phyloP scores from a whole-genome alignment of 108 stramenopile species.

The Mayamaea pseudoterrestris region DNA sequence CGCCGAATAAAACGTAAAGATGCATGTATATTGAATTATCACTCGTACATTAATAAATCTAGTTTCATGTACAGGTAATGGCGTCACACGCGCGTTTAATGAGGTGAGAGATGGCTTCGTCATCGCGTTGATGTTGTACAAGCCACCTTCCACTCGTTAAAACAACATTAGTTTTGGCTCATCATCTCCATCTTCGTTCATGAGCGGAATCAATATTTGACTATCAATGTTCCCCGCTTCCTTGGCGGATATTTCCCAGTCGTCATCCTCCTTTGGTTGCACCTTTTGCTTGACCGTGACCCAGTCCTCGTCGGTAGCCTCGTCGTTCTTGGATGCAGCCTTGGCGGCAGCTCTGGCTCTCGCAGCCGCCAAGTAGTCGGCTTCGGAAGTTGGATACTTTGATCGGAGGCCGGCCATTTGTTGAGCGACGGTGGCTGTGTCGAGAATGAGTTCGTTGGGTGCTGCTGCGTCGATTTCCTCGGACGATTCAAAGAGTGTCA shows the following conservation, averaged over 20 bases:
- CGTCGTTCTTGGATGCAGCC: constrained; percentile 9
- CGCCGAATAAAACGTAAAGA: too few species aligned
- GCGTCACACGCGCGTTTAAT: too few species aligned
- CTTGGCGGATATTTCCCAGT: constrained; percentile 31
- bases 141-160: too few species aligned
- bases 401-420: constrained; percentile 8
- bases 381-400: constrained; percentile 23
- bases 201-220: constrained; percentile 23
- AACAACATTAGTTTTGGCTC: constrained; percentile 29
- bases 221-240: constrained; percentile 34
- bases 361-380: constrained; percentile 32
- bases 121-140: too few species aligned
- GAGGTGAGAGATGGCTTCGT: too few species aligned
- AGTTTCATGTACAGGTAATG: too few species aligned
- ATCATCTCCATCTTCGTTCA: constrained; percentile 9
- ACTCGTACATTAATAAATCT: too few species aligned
- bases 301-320: constrained; percentile 33
- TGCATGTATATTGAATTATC: too few species aligned
- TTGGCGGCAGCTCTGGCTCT: constrained; percentile 20
- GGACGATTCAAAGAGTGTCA: too few species aligned
- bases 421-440: too few species aligned
- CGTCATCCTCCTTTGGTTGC: constrained; percentile 20
- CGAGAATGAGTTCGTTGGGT: too few species aligned
- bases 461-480: too few species aligned
- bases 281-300: constrained; percentile 13